Percentiles rank a stretch among this genome's conserved stretches.
phyloP scores from a whole-genome alignment of 2,329 filamentous ascomycete species.

The Dactylellina drechsleri region DNA sequence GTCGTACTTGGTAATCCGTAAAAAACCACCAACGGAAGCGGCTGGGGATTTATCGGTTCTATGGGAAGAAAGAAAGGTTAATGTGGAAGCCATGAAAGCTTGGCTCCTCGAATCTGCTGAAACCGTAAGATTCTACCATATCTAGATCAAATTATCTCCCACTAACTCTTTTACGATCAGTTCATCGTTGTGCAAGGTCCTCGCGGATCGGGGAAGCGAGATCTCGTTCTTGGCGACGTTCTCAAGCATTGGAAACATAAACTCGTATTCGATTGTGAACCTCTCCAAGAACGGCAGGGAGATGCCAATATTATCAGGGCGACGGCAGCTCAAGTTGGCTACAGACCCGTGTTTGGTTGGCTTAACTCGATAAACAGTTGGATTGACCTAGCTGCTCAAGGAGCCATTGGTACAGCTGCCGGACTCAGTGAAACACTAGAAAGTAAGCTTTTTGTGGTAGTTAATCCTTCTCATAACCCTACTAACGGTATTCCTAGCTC shows the following conservation, averaged over 20 bases:
- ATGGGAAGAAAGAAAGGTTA: slow-evolving; percentile 84
- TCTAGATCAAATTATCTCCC: not conserved
- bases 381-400: slow-evolving; percentile 89
- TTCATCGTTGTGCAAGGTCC: slow-evolving; percentile 82
- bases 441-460: slow-evolving; percentile 54
- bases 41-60: slow-evolving; percentile 79
- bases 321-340: slow-evolving; percentile 84
- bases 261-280: slow-evolving; percentile 89
- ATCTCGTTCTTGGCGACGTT: slow-evolving; percentile 85
- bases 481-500: slow-evolving; percentile 58
- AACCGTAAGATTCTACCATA: slow-evolving; percentile 74
- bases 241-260: slow-evolving; percentile 80
- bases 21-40: slow-evolving; percentile 67
- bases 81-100: slow-evolving; percentile 82
- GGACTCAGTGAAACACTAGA: slow-evolving; percentile 68
- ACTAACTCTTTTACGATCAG: slow-evolving; percentile 2
- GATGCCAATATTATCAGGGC: slow-evolving; percentile 85
- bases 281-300: slow-evolving; percentile 87
- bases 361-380: slow-evolving; percentile 94
- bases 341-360: slow-evolving; percentile 93
- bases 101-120: slow-evolving; percentile 90
- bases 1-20: slow-evolving; percentile 71
- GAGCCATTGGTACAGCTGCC: slow-evolving; percentile 69
- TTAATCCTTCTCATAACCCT: not conserved
- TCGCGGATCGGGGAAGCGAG: slow-evolving; percentile 87